phyloP scores from a whole-genome alignment of 106 monocot species.

The Dendrobium nobile region DNA sequence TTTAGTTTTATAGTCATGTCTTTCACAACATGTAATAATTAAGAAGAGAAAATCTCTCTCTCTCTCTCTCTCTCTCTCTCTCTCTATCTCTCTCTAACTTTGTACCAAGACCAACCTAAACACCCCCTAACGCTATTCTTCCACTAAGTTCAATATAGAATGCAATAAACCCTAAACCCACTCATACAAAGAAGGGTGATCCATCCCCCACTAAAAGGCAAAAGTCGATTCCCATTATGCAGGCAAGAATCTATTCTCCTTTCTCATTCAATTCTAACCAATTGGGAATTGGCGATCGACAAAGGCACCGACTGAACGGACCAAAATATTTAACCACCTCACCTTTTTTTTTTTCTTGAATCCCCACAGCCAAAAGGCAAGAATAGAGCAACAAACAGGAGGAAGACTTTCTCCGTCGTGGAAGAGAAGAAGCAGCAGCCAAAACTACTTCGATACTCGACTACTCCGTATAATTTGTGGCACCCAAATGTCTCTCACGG shows the following conservation, averaged over 20 bases:
- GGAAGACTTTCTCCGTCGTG: not conserved
- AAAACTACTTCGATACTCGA: not conserved
- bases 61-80: too few relatives aligned
- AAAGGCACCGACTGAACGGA: not conserved
- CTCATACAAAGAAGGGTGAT: too few relatives aligned
- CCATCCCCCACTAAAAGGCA: not conserved
- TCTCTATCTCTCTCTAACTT: not conserved
- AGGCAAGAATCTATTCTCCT: not conserved
- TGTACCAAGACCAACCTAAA: too few relatives aligned
- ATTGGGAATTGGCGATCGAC: not conserved
- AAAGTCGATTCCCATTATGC: slow-evolving; percentile 1
- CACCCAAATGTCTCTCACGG: too few relatives aligned
- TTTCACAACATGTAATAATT: too few relatives aligned
- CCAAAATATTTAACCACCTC: not conserved
- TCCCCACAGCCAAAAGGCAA: not conserved
- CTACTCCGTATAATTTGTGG: too few relatives aligned
- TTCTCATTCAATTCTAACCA: not conserved
- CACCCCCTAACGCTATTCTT: too few relatives aligned
- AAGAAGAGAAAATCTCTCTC: too few relatives aligned
- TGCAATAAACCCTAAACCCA: too few relatives aligned
- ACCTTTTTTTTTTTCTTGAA: not conserved
- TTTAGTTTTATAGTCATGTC: too few relatives aligned
- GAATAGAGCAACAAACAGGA: not conserved
- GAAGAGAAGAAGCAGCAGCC: not conserved
- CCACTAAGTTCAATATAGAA: too few relatives aligned